phyloP scores from a whole-genome alignment of 345 rosid genomes.

The Corymbia maculata region DNA sequence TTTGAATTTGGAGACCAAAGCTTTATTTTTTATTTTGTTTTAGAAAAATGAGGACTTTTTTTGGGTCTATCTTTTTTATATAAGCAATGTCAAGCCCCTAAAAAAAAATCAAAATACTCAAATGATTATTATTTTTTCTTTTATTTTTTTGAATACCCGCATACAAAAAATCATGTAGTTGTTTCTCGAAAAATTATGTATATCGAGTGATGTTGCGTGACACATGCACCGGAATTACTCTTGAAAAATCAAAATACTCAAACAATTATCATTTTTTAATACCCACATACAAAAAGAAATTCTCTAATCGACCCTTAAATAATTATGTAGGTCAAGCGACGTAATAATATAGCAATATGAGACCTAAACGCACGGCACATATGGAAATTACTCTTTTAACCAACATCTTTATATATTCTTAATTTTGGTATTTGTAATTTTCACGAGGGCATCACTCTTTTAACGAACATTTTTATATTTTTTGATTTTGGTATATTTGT shows the following conservation, averaged over 20 bases:
- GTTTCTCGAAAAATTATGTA: no score
- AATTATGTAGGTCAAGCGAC: background rate
- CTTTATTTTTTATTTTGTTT: background rate
- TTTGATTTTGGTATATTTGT: background rate
- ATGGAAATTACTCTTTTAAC: background rate
- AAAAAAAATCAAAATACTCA: background rate
- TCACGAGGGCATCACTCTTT: no score
- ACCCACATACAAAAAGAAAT: background rate
- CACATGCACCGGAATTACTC: no score
- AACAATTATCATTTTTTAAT: no score
- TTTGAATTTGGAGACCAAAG: background rate
- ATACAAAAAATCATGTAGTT: background rate
- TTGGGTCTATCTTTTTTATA: no score
- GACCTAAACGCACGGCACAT: rapidly evolving
- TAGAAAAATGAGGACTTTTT: background rate
- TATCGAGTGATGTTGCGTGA: no score
- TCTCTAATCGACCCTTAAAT: background rate
- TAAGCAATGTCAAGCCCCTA: background rate
- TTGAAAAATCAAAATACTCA: background rate
- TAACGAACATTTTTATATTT: background rate
- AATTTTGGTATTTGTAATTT: no score
- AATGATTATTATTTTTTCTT: no score
- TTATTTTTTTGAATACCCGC: no score
- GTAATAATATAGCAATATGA: no score
- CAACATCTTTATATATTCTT: background rate